Evolutionary conservation across 2,329 filamentous ascomycete species (phyloP), one percentile per base, ranked within the genome.

Genomic region (Xylariales sp.): DNA sequence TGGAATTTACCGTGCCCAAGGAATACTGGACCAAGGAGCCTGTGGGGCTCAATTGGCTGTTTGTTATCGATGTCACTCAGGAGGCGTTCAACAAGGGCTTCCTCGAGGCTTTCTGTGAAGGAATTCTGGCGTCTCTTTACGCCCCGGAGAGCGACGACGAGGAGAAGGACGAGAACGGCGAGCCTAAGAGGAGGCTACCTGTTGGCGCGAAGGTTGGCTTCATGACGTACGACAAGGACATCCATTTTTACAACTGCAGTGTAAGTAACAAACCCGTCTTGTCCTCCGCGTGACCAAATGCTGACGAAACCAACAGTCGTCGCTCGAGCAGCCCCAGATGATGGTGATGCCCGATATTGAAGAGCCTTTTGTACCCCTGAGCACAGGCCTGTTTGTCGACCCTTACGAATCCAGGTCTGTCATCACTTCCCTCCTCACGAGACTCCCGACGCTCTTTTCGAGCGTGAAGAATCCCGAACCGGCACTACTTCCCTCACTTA

Each of bases 21-120:
- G 93, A 98, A 65, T 98, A 98, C 66, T 98, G 90, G 88, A 91
- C 88, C 17, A 93, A 91, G 61, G 85, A 94, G 58, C 93, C 93
- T 1, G 86, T 93, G 12, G 89, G 88, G 17, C 61, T 97, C 52
- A 81, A 84, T 42, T 95, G 85, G 78, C 68, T 98, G 10, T 98
- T 98, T 61, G 62, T 96, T 46, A 86, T 98, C 40, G 93, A 98
- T 61, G 89, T 94, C 28, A 93, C 88, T 5, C 88, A 94, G 50
- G 91, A 96, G 62, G 81, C 91, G 1, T 85, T 86, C 47, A 94
- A 91, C 57, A 88, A 89, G 57, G 91, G 91, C 0, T 95, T 94
- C 56, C 63, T 97, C 18, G 85, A 93, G 64, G 85, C 87, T 0
- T 88, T 95, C 49, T 96, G 91, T 54, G 85, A 91, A 51, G 93